phyloP scores from a whole-genome alignment of 768 basidiomycete species.

The Hebeloma cylindrosporum region DNA sequence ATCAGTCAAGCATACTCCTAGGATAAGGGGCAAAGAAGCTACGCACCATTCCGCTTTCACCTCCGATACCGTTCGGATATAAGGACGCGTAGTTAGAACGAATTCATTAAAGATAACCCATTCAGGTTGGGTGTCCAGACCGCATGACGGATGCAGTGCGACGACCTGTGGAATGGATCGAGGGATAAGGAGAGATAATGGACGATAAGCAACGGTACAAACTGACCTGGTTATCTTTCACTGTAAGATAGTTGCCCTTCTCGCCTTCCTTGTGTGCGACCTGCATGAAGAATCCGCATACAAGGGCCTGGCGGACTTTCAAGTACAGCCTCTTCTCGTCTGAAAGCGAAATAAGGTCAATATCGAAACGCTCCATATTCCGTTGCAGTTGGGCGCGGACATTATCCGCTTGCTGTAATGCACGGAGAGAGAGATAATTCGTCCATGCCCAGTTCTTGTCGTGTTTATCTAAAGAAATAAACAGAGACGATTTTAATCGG shows the following conservation, averaged over 20 bases:
- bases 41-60: constrained; percentile 81
- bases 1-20: too few species aligned
- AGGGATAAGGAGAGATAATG: constrained; percentile 3
- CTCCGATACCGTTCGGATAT: constrained; percentile 90
- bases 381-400: constrained; percentile 87
- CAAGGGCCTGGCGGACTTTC: constrained; percentile 80
- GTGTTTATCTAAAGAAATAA: constrained; percentile 51
- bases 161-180: constrained; percentile 54
- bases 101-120: constrained; percentile 97
- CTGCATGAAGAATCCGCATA: constrained; percentile 98
- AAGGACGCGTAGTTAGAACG: constrained; percentile 84
- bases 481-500: constrained; percentile 51
- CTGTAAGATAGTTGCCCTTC: constrained; percentile 82
- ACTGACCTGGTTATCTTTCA: constrained; percentile 91
- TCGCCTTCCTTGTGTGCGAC: constrained; percentile 94
- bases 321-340: constrained; percentile 72
- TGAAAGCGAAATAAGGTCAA: constrained; percentile 66
- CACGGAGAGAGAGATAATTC: constrained; percentile 81
- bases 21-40: constrained; percentile 1
- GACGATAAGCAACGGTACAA: not conserved
- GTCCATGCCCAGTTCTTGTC: constrained; percentile 91
- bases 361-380: constrained; percentile 87
- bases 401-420: constrained; percentile 89
- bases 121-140: constrained; percentile 83
- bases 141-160: constrained; percentile 81